Percentiles rank a stretch among this genome's conserved stretches.
phyloP scores from a whole-genome alignment of 495 filamentous ascomycete species.

The Aspergillus egyptiacus region DNA sequence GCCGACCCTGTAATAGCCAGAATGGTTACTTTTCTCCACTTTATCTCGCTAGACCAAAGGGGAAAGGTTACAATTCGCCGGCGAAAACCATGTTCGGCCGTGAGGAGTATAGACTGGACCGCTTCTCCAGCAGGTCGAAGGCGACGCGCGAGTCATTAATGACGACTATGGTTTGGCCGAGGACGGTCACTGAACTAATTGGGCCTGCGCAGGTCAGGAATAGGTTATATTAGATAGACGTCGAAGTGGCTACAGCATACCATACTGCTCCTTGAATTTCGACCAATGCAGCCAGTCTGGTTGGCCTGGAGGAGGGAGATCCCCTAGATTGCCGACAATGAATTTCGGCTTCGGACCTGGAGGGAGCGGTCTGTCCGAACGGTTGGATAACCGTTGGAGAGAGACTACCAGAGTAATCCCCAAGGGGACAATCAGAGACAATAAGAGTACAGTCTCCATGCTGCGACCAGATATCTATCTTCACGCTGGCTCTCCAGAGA shows the following conservation, averaged over 20 bases:
- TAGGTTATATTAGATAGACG: neutral
- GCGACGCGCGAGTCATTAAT: constrained; percentile 40
- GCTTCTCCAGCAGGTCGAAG: constrained; percentile 42
- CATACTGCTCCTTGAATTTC: constrained; percentile 43
- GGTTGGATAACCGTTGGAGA: constrained; percentile 36
- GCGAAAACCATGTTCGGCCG: constrained; percentile 33
- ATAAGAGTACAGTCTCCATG: too few relatives aligned
- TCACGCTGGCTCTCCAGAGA: too few relatives aligned
- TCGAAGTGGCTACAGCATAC: neutral
- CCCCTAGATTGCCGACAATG: constrained; percentile 41
- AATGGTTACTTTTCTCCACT: neutral
- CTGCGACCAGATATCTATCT: too few relatives aligned
- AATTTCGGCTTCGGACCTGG: constrained; percentile 40
- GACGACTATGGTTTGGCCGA: constrained; percentile 45
- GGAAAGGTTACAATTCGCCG: constrained; percentile 32
- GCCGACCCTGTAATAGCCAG: constrained; percentile 21
- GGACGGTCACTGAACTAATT: constrained; percentile 47
- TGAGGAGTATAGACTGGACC: constrained; percentile 39
- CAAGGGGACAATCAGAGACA: too few relatives aligned
- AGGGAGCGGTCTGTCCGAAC: constrained; percentile 31
- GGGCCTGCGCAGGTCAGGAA: constrained; percentile 19
- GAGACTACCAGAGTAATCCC: too few relatives aligned
- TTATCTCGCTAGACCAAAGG: neutral
- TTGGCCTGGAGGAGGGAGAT: constrained; percentile 34
- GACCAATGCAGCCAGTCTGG: constrained; percentile 42